phyloP scores from a whole-genome alignment of 2,329 filamentous ascomycete species.

The Beauveria caledonica region DNA sequence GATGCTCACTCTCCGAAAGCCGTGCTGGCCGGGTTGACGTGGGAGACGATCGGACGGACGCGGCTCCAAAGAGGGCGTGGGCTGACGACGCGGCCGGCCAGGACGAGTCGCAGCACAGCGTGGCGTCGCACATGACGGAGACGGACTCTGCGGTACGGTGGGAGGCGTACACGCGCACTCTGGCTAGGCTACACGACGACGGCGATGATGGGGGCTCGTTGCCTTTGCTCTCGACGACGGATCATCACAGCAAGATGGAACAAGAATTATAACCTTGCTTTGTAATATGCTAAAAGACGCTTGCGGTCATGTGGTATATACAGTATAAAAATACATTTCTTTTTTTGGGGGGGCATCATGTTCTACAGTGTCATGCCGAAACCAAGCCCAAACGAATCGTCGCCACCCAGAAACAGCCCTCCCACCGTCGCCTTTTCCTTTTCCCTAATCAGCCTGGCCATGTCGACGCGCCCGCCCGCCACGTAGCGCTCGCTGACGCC shows the following conservation, averaged over 20 bases:
- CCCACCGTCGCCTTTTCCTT: constrained; percentile 36
- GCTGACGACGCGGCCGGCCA: not conserved
- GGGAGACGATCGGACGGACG: not conserved
- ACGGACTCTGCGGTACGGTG: constrained; percentile 19
- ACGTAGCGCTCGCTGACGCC: constrained; percentile 85
- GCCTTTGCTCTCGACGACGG: constrained; percentile 26
- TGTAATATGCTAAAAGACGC: not conserved
- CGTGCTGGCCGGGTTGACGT: not conserved
- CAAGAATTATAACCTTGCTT: constrained; percentile 22
- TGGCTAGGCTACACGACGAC: constrained; percentile 19
- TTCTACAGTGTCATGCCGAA: constrained; percentile 11
- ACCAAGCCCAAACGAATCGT: constrained; percentile 54
- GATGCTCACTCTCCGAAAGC: not conserved
- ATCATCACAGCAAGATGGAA: constrained; percentile 25
- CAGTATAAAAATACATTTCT: not conserved
- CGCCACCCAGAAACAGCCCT: constrained; percentile 31
- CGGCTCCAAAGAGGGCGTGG: not conserved
- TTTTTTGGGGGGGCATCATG: not conserved
- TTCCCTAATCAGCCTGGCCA: constrained; percentile 61
- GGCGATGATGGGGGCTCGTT: constrained; percentile 22
- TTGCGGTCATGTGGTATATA: not conserved
- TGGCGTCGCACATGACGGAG: constrained; percentile 13
- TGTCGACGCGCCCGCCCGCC: constrained; percentile 74
- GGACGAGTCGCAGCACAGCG: constrained; percentile 11
- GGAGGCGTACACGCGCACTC: constrained; percentile 28